Conservation (phyloP, 2,329 filamentous ascomycete genomes). For the Eurotiales sp. region DNA sequence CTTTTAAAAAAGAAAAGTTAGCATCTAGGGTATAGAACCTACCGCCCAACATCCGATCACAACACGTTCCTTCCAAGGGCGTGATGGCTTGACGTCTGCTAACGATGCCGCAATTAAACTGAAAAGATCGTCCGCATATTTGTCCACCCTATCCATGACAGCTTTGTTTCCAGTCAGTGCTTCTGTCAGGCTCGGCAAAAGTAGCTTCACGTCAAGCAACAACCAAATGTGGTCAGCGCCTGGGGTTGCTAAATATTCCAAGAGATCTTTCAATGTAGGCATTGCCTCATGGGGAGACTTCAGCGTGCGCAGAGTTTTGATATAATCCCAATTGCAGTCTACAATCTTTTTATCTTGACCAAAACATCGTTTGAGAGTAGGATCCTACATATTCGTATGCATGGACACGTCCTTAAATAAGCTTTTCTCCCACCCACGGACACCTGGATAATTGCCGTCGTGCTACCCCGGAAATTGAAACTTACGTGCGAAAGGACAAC, state of each 20-base stretch:
- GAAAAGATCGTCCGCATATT: slow-evolving; percentile 62
- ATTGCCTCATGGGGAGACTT: slow-evolving; percentile 66
- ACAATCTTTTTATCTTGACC: slow-evolving; percentile 67
- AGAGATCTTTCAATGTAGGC: slow-evolving; percentile 69
- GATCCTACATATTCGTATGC: slow-evolving; percentile 62
- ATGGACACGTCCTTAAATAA: too few relatives aligned
- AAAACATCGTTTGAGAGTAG: slow-evolving; percentile 74
- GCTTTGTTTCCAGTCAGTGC: slow-evolving; percentile 8
- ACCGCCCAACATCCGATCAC: slow-evolving; percentile 81
- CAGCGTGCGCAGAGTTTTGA: slow-evolving; percentile 65
- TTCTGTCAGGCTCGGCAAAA: neutral
- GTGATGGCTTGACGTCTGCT: slow-evolving; percentile 44
- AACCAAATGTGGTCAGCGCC: slow-evolving; percentile 70
- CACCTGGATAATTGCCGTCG: too few relatives aligned
- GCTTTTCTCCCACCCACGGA: too few relatives aligned
- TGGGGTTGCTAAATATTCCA: slow-evolving; percentile 66
- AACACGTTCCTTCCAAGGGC: slow-evolving; percentile 69
- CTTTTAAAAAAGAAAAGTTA: too few relatives aligned
- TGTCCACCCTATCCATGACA: slow-evolving; percentile 26
- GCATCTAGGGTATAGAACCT: slow-evolving; percentile 14
- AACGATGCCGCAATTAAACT: slow-evolving; percentile 63
- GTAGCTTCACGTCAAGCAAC: slow-evolving; percentile 83
- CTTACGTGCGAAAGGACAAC: slow-evolving; percentile 77
- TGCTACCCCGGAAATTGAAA: neutral
- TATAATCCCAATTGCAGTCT: slow-evolving; percentile 72